Evolutionary conservation across 371 early-diverging fungal genomes (phyloP).

Genomic region (Circinella umbellata): DNA sequence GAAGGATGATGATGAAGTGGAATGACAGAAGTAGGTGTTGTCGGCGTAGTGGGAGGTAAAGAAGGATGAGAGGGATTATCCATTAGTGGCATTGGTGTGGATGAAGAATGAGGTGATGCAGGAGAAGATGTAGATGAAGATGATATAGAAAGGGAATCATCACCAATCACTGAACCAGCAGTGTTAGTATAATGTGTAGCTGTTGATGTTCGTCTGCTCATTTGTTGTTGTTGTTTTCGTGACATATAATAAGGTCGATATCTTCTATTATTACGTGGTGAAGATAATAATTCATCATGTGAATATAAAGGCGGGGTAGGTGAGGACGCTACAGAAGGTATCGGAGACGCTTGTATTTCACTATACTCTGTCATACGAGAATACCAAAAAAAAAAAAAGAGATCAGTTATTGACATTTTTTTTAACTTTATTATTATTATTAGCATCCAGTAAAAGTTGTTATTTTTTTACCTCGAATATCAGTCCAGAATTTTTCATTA

Average conservation of each 20-base stretch:
- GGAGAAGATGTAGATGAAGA: slow-evolving; percentile 17
- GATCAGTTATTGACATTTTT: background rate
- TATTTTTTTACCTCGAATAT: slow-evolving; percentile 28
- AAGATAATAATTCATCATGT: slow-evolving; percentile 23
- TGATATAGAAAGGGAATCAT: slow-evolving; percentile 14
- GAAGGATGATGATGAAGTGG: slow-evolving; percentile 3
- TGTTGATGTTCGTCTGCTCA: slow-evolving; percentile 5
- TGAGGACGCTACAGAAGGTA: slow-evolving; percentile 24
- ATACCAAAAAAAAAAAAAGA: background rate
- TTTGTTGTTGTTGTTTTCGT: background rate
- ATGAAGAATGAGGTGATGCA: slow-evolving; percentile 8
- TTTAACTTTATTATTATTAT: background rate
- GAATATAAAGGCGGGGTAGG: slow-evolving; percentile 31
- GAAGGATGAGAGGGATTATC: background rate
- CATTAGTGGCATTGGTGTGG: background rate
- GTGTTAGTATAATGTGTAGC: slow-evolving; percentile 1
- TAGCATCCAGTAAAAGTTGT: background rate
- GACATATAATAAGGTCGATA: slow-evolving; percentile 6
- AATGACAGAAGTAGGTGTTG: background rate
- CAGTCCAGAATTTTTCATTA: slow-evolving; percentile 40
- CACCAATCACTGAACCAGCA: slow-evolving; percentile 20
- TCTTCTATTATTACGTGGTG: background rate
- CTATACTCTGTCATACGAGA: slow-evolving; percentile 6
- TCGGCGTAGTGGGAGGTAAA: background rate
- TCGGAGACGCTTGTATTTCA: slow-evolving; percentile 17